Evolutionary conservation across 257 asterid genomes (phyloP).

Genomic region (Gentiana straminea): DNA sequence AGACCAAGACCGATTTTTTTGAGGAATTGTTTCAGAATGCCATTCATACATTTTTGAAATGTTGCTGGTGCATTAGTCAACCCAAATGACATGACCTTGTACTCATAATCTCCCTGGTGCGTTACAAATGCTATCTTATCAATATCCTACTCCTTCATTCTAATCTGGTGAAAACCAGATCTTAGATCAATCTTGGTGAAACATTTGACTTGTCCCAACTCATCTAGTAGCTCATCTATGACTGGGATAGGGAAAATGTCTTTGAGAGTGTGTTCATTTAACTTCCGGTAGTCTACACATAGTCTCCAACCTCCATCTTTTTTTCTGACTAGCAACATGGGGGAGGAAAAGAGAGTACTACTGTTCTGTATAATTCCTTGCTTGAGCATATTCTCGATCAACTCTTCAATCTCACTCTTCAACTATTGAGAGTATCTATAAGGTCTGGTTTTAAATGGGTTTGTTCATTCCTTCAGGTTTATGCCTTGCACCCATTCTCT

Average conservation of each 20-base stretch:
- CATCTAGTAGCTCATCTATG: background rate
- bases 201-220: background rate
- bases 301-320: background rate
- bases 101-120: background rate
- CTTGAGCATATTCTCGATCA: background rate
- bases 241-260: background rate
- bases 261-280: background rate
- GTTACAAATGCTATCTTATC: background rate
- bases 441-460: background rate
- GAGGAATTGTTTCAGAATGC: background rate
- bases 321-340: background rate
- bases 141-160: background rate
- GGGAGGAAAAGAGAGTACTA: conserved; percentile 1
- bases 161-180: background rate
- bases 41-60: background rate
- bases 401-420: conserved; percentile 5
- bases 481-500: background rate
- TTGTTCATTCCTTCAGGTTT: background rate
- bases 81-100: background rate
- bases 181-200: background rate
- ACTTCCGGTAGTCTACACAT: background rate
- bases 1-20: background rate
- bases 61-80: conserved; percentile 1
- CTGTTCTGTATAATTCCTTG: background rate
- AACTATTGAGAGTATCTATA: background rate